Evolutionary conservation across 2,329 filamentous ascomycete species (phyloP).

Genomic region (Penicillium olsonii): DNA sequence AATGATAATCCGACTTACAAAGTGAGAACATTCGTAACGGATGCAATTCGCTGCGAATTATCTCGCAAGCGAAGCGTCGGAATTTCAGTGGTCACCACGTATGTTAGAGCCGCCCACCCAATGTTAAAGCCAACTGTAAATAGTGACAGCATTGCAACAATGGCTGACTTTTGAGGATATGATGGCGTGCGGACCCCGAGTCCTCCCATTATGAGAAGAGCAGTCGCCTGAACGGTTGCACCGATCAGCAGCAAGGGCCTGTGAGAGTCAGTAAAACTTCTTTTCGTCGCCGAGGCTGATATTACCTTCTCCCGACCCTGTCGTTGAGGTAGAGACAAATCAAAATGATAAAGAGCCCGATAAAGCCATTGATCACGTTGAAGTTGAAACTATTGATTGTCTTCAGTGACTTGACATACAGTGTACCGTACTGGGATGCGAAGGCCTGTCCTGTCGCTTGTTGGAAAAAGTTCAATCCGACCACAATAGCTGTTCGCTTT

Average conservation of each 20-base stretch:
- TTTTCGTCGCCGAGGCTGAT: neutral
- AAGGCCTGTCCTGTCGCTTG: slow-evolving; percentile 27
- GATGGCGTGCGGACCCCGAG: neutral
- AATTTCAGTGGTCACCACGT: slow-evolving; percentile 23
- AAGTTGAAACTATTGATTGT: slow-evolving; percentile 24
- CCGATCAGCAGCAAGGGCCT: slow-evolving; percentile 2
- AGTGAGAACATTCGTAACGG: slow-evolving; percentile 1
- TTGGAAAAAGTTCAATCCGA: slow-evolving; percentile 25
- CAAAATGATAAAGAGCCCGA: neutral
- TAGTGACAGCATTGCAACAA: slow-evolving; percentile 17
- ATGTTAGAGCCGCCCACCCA: slow-evolving; percentile 22
- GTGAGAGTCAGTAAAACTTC: neutral
- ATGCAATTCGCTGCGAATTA: slow-evolving; percentile 6
- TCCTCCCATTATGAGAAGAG: slow-evolving; percentile 1
- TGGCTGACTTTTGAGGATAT: neutral
- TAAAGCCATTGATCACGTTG: slow-evolving; percentile 13
- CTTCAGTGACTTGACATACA: slow-evolving; percentile 24
- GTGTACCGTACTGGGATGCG: slow-evolving; percentile 20
- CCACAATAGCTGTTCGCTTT: slow-evolving; percentile 24
- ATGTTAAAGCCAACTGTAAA: slow-evolving; percentile 15
- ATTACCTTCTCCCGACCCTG: neutral
- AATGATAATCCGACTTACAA: neutral
- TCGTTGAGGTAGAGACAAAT: slow-evolving; percentile 1
- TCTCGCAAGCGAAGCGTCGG: slow-evolving; percentile 15
- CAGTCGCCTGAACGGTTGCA: neutral